phyloP scores from a whole-genome alignment of 208 protist genomes.

The Wallacemonas rigidus region DNA sequence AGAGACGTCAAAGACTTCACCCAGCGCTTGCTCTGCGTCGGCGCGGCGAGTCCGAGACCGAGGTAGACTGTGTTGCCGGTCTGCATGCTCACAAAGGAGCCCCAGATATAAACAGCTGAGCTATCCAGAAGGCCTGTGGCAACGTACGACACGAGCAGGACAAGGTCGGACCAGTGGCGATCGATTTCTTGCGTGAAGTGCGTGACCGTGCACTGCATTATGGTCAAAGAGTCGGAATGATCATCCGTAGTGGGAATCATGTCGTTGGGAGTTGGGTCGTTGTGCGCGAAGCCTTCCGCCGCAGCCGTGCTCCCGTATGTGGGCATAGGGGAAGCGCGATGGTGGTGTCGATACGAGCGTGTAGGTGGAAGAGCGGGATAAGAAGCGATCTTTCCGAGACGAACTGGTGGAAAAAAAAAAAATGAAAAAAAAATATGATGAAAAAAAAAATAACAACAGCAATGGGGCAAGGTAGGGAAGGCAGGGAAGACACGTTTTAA shows the following conservation, averaged over 20 bases:
- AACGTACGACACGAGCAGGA: constrained; percentile 23
- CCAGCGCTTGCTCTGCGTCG: constrained; percentile 23
- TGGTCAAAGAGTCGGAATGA: neutral
- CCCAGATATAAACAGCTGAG: constrained; percentile 23
- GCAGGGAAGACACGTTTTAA: too few relatives aligned
- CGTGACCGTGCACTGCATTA: neutral
- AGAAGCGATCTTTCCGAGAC: neutral
- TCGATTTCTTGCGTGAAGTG: constrained; percentile 22
- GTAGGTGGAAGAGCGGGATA: neutral
- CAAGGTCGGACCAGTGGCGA: constrained; percentile 10
- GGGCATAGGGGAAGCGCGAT: neutral
- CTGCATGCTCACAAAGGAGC: constrained; percentile 30
- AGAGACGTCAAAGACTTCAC: constrained; percentile 22
- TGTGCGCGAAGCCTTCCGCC: neutral
- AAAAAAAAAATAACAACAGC: neutral
- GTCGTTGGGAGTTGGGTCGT: neutral
- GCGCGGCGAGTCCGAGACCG: constrained; percentile 20
- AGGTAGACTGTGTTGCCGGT: constrained; percentile 31
- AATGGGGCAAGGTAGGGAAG: too few relatives aligned
- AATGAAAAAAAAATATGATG: neutral
- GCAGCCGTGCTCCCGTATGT: constrained; percentile 6
- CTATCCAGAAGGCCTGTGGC: constrained; percentile 26
- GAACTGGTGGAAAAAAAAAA: neutral
- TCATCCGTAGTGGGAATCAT: neutral
- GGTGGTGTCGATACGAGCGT: neutral